Base-by-base conservation (phyloP, 2,329 filamentous ascomycete genomes). In the Ophiostoma ulmi region DNA sequence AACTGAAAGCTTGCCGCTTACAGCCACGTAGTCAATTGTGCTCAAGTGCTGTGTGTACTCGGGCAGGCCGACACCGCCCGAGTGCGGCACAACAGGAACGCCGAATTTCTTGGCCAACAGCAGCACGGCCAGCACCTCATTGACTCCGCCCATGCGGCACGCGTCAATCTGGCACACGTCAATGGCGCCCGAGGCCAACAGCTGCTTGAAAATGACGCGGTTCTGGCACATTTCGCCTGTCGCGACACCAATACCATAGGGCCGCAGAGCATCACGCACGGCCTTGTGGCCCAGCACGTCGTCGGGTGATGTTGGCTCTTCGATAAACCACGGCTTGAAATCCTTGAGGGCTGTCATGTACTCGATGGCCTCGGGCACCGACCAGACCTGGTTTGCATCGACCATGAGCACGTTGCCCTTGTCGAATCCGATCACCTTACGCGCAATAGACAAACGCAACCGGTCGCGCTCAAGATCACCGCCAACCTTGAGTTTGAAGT, bases 161-260 rank as follows among this genome's bases (percentile, higher is more conserved):
- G 93, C 93, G 76, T 97, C 93, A 75, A 95, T 91, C 80, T 97
- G 93, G 78, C 92, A 93, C 26, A 97, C 88, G 77, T 95, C 93
- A 75, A 97, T 92, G 72, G 93, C 92, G 68, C 90, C 90, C 2
- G 88, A 84, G 78, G 90, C 87, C 69, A 97, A 86, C 72, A 97
- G 87, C 81, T 97, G 93, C 85, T 97, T 97, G 87, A 97, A 97
- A 76, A 97, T 88, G 74, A 97, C 91, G 55, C 93, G 89, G 83
- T 97, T 97, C 83, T 97, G 93, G 82, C 92, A 95, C 92, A 97
- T 96, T 82, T 97, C 93, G 73, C 93, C 93, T 0, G 93, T 97
- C 8, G 93, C 93, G 5, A 97, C 93, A 72, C 92, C 92, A 76
- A 97, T 92, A 71, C 87, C 87, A 77, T 88, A 83, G 0, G 91